A percentile compares a stretch with the other conserved stretches of the same genome.
These are phyloP conservation scores for Fragaria ananassa DNA, from an alignment of 306 rosid genomes.

Conservation along the genomic window DNA sequence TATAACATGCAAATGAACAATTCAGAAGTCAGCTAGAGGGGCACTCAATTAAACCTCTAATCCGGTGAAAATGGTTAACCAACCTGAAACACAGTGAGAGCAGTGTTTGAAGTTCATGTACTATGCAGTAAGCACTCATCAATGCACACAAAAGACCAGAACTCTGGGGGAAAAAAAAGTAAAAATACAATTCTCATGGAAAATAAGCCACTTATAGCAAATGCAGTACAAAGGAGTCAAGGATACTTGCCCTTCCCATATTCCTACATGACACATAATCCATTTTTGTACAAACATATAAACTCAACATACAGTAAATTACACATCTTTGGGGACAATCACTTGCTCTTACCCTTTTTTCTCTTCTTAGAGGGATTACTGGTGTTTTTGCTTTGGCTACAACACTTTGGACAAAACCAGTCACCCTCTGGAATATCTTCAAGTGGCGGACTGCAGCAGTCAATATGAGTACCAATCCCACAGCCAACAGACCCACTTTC, in stretches of 20 bases:
- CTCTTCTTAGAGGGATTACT: conserved; percentile 39
- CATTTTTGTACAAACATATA: not conserved
- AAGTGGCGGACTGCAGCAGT: conserved; percentile 88
- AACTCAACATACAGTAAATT: not conserved
- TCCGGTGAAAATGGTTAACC: not conserved
- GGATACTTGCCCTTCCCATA: not conserved
- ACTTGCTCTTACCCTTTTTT: conserved; percentile 43
- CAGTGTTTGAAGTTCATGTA: not conserved
- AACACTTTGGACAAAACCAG: conserved; percentile 81
- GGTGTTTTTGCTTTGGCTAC: conserved; percentile 26
- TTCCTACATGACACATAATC: not conserved
- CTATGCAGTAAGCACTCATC: not conserved
- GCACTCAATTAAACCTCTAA: no score
- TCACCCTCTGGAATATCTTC: conserved; percentile 64
- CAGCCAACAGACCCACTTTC: conserved; percentile 79
- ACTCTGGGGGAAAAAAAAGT: not conserved
- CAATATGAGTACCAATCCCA: conserved; percentile 72
- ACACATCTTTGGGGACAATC: not conserved
- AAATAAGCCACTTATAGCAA: not conserved
- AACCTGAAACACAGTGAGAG: not conserved
- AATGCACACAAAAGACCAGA: not conserved
- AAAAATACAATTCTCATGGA: not conserved
- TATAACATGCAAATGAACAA: not conserved
- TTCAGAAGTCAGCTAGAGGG: not conserved
- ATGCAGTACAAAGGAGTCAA: not conserved